A percentile compares a stretch with the other conserved stretches of the same genome.
phyloP scores from a whole-genome alignment of 345 rosid species.

The Rhodomyrtus tomentosa region DNA sequence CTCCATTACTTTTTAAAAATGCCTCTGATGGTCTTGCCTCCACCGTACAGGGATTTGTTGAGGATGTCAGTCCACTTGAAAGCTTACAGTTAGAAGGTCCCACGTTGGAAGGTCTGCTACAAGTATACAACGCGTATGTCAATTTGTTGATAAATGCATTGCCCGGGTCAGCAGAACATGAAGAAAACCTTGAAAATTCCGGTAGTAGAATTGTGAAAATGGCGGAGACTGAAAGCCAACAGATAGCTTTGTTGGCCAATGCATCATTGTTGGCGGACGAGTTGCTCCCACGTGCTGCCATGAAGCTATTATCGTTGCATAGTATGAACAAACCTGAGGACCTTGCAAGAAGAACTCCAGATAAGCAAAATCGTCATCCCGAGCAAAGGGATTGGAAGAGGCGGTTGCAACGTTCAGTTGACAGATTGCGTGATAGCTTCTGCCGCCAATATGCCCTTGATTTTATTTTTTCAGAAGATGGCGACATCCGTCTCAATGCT shows the following conservation, averaged over 20 bases:
- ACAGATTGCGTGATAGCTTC: conserved; percentile 75
- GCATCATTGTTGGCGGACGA: conserved; percentile 82
- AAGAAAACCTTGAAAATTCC: conserved; percentile 47
- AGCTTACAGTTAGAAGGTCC: conserved; percentile 61
- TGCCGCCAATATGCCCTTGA: conserved; percentile 91
- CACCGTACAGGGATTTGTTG: conserved; percentile 50
- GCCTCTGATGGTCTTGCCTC: not conserved
- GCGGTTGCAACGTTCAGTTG: conserved; percentile 69
- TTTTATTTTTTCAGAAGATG: conserved; percentile 78
- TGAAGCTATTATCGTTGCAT: conserved; percentile 39
- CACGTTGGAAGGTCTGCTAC: conserved; percentile 72
- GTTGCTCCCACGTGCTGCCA: conserved; percentile 71
- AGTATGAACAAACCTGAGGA: conserved; percentile 32
- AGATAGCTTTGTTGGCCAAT: conserved; percentile 72
- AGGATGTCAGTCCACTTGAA: conserved; percentile 74
- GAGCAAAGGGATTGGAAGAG: conserved; percentile 86
- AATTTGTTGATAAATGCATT: conserved; percentile 67
- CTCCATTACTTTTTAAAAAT: not conserved
- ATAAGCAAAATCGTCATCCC: conserved; percentile 54
- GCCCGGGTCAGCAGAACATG: conserved; percentile 64
- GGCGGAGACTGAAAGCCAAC: conserved; percentile 81
- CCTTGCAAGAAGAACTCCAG: conserved; percentile 43
- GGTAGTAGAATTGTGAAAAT: conserved; percentile 49
- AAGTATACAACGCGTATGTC: conserved; percentile 55
- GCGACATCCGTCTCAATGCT: conserved; percentile 55